Base-by-base conservation (phyloP, 805 yeast species). In the Lipomyces yamanashiensis region DNA sequence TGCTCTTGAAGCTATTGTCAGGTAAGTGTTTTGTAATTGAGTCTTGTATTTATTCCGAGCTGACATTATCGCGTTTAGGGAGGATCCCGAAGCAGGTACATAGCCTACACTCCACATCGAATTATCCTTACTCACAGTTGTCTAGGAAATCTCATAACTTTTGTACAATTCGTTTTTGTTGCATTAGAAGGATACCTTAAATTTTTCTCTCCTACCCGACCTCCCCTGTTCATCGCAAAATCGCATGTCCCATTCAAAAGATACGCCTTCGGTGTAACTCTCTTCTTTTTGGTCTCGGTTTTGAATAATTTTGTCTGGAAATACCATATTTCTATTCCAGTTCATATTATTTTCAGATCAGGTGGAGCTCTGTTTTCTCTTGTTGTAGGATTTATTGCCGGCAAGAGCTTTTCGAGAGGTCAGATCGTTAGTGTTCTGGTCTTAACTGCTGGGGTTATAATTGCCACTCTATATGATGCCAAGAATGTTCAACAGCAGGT, bases 291-390 rank as follows among this genome's bases (percentile, higher is more conserved):
- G 6, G 76, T 84, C 9, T 81, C 87, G 0, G 74, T 82, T 9
- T 74, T 85, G 40, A 87, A 85, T 71, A 89, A 89, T 71, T 72
- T 75, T 57, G 91, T 82, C 0, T 85, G 86, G 76, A 78, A 76
- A 17, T 85, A 76, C 72, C 79, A 84, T 43, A 78, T 89, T 34
- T 82, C 88, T 2, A 82, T 88, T 21, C 90, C 92, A 0, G 73
- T 87, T 34, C 91, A 88, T 71, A 87, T 87, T 33, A 82, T 87
- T 7, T 79, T 87, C 68, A 74, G 92, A 57, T 86, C 90, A 12
- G 81, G 87, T 6, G 85, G 89, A 0, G 83, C 89, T 0, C 83
- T 85, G 7, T 74, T 86, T 17, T 84, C 89, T 0, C 82, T 89
- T 85, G 37, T 81, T 0, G 74, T 86, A 2, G 90, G 92, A 2